These are phyloP conservation scores for Ceratobasidium sp. DNA, from an alignment of 1,284 basidiomycete species.

Conservation along the genomic window DNA sequence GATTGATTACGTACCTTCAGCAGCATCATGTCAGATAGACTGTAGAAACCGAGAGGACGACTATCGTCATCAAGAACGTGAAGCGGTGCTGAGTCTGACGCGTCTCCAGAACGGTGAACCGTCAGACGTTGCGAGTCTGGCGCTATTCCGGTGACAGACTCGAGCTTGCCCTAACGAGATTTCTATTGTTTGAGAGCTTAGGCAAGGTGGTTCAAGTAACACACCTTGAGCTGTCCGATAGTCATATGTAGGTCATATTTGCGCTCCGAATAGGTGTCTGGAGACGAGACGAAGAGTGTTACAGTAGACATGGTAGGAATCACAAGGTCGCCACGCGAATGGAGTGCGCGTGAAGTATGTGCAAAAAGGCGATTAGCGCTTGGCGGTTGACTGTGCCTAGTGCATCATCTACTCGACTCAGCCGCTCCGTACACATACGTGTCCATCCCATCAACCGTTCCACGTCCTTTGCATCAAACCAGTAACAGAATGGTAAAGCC, in stretches of 20 bases:
- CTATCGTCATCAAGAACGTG: slow-evolving; percentile 69
- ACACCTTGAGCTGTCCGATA: slow-evolving; percentile 80
- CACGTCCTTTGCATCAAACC: not conserved
- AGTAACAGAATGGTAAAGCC: not conserved
- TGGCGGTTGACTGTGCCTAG: slow-evolving; percentile 1
- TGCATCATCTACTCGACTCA: slow-evolving; percentile 16
- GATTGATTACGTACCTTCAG: slow-evolving; percentile 67
- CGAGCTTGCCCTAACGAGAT: slow-evolving; percentile 73
- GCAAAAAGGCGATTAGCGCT: not conserved
- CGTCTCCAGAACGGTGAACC: slow-evolving; percentile 67
- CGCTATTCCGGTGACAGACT: slow-evolving; percentile 90
- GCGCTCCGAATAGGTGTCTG: slow-evolving; percentile 86
- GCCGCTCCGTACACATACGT: slow-evolving; percentile 39
- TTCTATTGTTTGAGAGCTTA: not conserved
- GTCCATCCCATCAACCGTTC: slow-evolving; percentile 33
- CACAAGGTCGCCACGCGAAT: slow-evolving; percentile 1
- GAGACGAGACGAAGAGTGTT: slow-evolving; percentile 80
- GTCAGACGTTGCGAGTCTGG: slow-evolving; percentile 71
- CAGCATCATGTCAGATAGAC: slow-evolving; percentile 70
- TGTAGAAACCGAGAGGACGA: slow-evolving; percentile 75
- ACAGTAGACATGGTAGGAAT: slow-evolving; percentile 51
- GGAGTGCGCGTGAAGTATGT: not conserved
- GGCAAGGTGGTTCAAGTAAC: slow-evolving; percentile 14
- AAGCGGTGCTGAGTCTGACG: slow-evolving; percentile 55
- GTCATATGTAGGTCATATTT: slow-evolving; percentile 77